phyloP scores from a whole-genome alignment of 768 basidiomycete species.

The Amylocystis lapponica region DNA sequence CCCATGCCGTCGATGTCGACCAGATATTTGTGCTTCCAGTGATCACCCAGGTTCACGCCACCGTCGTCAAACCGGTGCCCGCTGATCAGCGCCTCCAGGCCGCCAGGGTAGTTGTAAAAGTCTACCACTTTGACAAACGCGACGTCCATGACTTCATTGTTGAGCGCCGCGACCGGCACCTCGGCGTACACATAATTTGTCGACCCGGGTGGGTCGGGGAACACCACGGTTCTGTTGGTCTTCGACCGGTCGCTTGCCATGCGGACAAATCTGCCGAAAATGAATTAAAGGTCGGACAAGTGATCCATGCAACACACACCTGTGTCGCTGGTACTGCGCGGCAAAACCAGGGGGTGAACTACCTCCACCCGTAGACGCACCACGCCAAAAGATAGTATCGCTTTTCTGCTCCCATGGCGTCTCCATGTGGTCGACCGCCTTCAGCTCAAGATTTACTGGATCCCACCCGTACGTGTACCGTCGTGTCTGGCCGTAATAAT shows the following conservation, averaged over 20 bases:
- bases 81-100: slow-evolving; percentile 55
- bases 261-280: slow-evolving; percentile 53
- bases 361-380: slow-evolving; percentile 94
- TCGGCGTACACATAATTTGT: slow-evolving; percentile 53
- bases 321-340: slow-evolving; percentile 79
- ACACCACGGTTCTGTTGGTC: slow-evolving; percentile 57
- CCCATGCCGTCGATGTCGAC: slow-evolving; percentile 94
- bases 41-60: slow-evolving; percentile 73
- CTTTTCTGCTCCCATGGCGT: slow-evolving; percentile 81
- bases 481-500: slow-evolving; percentile 81
- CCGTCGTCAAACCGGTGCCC: slow-evolving; percentile 67
- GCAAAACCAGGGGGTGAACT: slow-evolving; percentile 81
- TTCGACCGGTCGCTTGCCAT: slow-evolving; percentile 60
- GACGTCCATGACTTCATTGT: slow-evolving; percentile 79
- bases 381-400: slow-evolving; percentile 91
- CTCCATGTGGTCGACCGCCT: slow-evolving; percentile 82
- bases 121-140: slow-evolving; percentile 80
- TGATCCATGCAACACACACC: slow-evolving; percentile 35
- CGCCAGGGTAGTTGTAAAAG: slow-evolving; percentile 68
- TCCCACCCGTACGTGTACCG: slow-evolving; percentile 93
- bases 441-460: slow-evolving; percentile 60
- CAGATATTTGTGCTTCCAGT: slow-evolving; percentile 90
- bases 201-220: slow-evolving; percentile 59
- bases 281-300: slow-evolving; percentile 9
- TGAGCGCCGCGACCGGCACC: slow-evolving; percentile 57